A percentile compares a stretch with the other conserved stretches of the same genome.
phyloP scores from a whole-genome alignment of 164 flowering plant species.

The Tinospora cordifolia region DNA sequence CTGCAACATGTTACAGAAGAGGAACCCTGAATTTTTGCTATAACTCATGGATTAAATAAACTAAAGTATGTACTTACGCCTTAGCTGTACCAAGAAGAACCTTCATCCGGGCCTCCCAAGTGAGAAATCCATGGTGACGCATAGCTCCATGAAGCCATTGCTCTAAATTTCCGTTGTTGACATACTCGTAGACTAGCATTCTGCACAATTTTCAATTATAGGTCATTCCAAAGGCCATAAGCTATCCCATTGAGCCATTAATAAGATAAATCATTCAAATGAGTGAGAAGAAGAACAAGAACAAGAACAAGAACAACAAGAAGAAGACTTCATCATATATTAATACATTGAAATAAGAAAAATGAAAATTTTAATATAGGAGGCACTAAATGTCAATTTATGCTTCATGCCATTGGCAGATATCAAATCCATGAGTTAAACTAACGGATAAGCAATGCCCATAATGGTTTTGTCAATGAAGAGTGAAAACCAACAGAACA shows the following conservation, averaged over 20 bases:
- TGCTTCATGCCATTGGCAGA: too few species aligned
- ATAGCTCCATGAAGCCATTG: constrained; percentile 91
- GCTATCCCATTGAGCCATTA: neutral
- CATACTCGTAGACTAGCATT: constrained; percentile 82
- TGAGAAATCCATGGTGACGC: constrained; percentile 68
- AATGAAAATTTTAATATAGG: too few species aligned
- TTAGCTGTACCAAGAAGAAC: constrained; percentile 83
- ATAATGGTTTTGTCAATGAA: neutral
- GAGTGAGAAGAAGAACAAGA: neutral
- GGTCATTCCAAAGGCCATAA: neutral
- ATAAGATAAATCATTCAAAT: neutral
- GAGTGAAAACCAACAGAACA: neutral
- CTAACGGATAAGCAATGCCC: neutral
- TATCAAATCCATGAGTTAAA: neutral
- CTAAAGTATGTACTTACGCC: constrained; percentile 47
- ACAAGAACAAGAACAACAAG: too few species aligned
- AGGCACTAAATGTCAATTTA: too few species aligned
- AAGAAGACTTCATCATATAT: too few species aligned
- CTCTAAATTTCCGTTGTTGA: constrained; percentile 81
- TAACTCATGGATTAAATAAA: neutral
- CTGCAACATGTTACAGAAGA: constrained; percentile 32
- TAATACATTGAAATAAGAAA: too few species aligned
- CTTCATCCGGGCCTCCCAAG: constrained; percentile 88
- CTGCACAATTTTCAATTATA: constrained; percentile 25
- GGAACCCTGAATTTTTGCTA: neutral